A percentile compares a stretch with the other conserved stretches of the same genome.
Conservation (phyloP, 129 eudicot species). For the Flaveria robusta region DNA sequence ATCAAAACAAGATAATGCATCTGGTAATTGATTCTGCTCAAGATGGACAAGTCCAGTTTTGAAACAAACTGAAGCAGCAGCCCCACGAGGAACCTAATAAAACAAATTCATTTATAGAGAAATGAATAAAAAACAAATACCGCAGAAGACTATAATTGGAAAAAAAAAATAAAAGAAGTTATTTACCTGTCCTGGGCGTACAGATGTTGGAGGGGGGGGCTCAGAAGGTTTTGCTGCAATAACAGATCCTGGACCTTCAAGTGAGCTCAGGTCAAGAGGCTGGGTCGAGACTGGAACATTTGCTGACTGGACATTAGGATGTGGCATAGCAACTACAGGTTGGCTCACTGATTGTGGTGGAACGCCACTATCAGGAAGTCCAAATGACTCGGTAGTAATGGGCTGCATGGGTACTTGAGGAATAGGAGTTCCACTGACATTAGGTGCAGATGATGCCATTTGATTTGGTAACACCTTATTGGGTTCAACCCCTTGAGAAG, state of each 20-base stretch:
- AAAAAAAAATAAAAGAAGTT: constrained; percentile 14
- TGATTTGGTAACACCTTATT: constrained; percentile 50
- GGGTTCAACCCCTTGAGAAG: constrained; percentile 52
- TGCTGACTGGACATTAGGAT: constrained; percentile 45
- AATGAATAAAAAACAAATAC: background rate
- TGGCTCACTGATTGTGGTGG: constrained; percentile 75
- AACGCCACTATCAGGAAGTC: constrained; percentile 90
- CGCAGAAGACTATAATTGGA: background rate
- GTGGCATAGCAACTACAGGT: constrained; percentile 50
- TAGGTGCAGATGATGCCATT: constrained; percentile 43
- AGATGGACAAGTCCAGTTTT: constrained; percentile 95
- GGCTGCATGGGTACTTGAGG: constrained; percentile 73
- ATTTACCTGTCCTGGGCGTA: constrained; percentile 97
- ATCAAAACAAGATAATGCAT: constrained; percentile 95
- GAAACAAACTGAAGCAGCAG: constrained; percentile 89
- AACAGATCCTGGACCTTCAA: constrained; percentile 75
- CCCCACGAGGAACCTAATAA: constrained; percentile 97
- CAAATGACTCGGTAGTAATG: constrained; percentile 52
- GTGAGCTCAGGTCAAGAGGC: constrained; percentile 93
- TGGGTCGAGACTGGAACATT: constrained; percentile 54
- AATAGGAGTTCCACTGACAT: constrained; percentile 55
- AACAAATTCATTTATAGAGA: background rate
- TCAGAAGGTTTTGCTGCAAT: constrained; percentile 57
- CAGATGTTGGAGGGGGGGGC: constrained; percentile 83
- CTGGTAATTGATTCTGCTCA: constrained; percentile 93